Base-by-base conservation (phyloP, 148 eudicot genomes). In the Cornus kousa region DNA sequence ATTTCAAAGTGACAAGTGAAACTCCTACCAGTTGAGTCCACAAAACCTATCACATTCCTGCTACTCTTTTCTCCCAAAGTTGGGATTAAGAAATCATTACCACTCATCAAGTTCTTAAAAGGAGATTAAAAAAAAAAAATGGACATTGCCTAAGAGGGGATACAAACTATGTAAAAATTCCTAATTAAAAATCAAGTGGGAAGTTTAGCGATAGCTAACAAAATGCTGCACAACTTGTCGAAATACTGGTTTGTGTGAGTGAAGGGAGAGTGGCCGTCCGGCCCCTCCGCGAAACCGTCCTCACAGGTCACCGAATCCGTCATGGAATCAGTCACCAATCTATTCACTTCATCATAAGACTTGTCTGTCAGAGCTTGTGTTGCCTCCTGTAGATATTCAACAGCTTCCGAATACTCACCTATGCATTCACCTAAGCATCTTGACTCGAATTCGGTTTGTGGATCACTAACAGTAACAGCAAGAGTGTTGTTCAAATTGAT, bases 261-360 rank as follows among this genome's bases (percentile, higher is more conserved):
- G 10, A 80, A 48, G 9, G 17, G 62, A 5, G 78, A 80, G 46
- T 23, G 43, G 31, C 37, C 6, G 19, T 28, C 78, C 9, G 53
- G 11, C 67, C n/a, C 16, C 50, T 72, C 35, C 55, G 53, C 39
- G 9, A 57, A 46, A 10, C 22, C 68, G 72, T 80, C 82, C 73
- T 67, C 57, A 33, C 82, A 80, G 7, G 67, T 74, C 39, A 67
- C 67, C 22, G 55, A 50, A 74, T 74, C 67, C 0, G 82, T 74
- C 82, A 80, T 80, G 9, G 82, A 55, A 35, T 67, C 78, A 0
- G 82, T 53, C 62, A 80, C 82, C 70, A 80, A 53, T 64, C 28
- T 62, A 79, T 79, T 79, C 37, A 79, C 76, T 43, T 32, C 48
- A 9, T 64, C 65, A 43, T 43, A 72, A 65, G 37, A 7, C 2